Evolutionary conservation across 768 basidiomycete genomes (phyloP), one percentile per base, ranked within the genome.

Genomic region (Plicaturopsis crispa): DNA sequence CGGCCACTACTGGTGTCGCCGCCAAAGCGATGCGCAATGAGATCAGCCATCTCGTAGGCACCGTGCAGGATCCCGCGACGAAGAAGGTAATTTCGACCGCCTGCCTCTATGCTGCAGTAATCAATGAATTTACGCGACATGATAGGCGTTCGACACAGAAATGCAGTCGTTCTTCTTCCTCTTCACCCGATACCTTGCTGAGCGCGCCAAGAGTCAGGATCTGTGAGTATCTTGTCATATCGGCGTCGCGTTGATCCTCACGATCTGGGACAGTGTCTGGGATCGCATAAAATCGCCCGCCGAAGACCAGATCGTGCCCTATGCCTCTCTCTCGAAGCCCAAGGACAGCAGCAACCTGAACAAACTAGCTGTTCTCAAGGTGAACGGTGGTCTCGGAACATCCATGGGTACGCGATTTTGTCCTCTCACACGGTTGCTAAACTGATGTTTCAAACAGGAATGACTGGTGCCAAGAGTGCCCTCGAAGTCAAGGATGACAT

Each of bases 11-110:
- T 38, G 90, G 89, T 48, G 83, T 92, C 48, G 84, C 88, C 19
- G 85, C 88, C 49, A 97, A 96, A 70, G 73, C 91, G 40, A 97
- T 97, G 94, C 82, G 91, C 70, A 96, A 97, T 59, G 96, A 98
- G 70, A 84, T 99, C 66, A 84, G 84, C 61, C 78, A 78, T 55
- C 86, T 99, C 73, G 90, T 97, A 54, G 69, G 73, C 57, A 83
- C 82, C 45, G 86, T 94, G 56, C 70, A 78, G 46, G 87, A 97
- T 47, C 72, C 77, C 21, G 57, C 70, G 28, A 83, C 84, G 40
- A 87, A 85, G 69, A 89, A 84, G 82, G 93, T 89, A 40, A 38
- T 16, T 31, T 31, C n/a, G n/a, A 14, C 12, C 31, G 11, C 39
- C 12, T 38, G 18, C 18, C 41, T 26, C 32, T 32, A n/a, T 42